Evolutionary conservation across 1,284 basidiomycete species (phyloP).

Genomic region (Gastroboletus turbinatus): DNA sequence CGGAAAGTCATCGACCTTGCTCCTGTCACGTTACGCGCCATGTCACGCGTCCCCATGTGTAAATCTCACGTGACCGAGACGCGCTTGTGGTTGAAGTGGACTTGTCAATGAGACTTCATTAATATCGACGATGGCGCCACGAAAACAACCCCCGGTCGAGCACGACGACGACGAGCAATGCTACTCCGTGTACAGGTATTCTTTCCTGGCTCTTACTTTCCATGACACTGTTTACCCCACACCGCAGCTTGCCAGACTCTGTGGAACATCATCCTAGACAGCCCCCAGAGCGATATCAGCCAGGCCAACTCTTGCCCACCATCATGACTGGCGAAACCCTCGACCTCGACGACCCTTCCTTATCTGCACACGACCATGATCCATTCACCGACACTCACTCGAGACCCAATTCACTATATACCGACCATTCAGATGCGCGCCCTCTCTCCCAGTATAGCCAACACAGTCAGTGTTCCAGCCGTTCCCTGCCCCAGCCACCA

Average conservation of each 20-base stretch:
- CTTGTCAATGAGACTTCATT: not conserved
- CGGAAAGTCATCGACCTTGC: not conserved
- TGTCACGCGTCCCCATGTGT: conserved; percentile 22
- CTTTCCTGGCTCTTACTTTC: not conserved
- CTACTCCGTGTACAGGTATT: conserved; percentile 7
- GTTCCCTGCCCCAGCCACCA: conserved; percentile 27
- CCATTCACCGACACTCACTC: conserved; percentile 28
- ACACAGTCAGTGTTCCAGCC: conserved; percentile 23
- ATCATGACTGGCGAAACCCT: conserved; percentile 39
- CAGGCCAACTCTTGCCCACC: conserved; percentile 35
- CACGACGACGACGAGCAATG: not conserved
- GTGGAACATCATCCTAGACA: conserved; percentile 11
- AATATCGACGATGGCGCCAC: conserved; percentile 13
- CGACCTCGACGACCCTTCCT: conserved; percentile 31
- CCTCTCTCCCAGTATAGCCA: conserved; percentile 32
- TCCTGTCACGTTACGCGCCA: conserved; percentile 14
- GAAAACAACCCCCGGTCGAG: conserved; percentile 26
- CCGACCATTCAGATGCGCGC: conserved; percentile 21
- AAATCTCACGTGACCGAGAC: conserved; percentile 24
- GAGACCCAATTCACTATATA: conserved; percentile 26
- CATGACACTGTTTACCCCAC: conserved; percentile 1
- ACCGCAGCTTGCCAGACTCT: conserved; percentile 8
- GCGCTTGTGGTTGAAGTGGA: conserved; percentile 12
- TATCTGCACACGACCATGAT: conserved; percentile 25
- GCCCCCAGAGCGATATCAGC: conserved; percentile 34